phyloP scores from a whole-genome alignment of 495 filamentous ascomycete genomes.

The Thermothielavioides terrestris region DNA sequence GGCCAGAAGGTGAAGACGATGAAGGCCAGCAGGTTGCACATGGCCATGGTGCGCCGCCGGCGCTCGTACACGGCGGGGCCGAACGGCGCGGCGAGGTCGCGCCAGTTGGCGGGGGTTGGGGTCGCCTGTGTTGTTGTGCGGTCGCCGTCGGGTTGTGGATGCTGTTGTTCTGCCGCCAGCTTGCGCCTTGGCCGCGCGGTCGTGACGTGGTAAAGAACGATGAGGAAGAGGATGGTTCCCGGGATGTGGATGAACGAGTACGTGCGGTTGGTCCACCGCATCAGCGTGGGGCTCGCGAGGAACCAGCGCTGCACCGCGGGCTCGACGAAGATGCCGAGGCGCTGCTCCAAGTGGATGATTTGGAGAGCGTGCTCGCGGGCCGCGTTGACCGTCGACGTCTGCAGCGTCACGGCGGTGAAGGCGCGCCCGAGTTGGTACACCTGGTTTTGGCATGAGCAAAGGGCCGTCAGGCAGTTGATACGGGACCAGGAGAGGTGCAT shows the following conservation, averaged over 20 bases:
- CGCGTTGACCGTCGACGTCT: slow-evolving; percentile 44
- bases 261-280: slow-evolving; percentile 47
- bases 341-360: slow-evolving; percentile 49
- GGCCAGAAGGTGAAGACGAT: slow-evolving; percentile 70
- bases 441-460: slow-evolving; percentile 2
- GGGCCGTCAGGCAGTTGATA: background rate
- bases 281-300: slow-evolving; percentile 26
- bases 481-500: background rate
- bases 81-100: slow-evolving; percentile 36
- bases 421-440: slow-evolving; percentile 31
- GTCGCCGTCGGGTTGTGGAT: too few species aligned
- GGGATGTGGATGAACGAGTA: slow-evolving; percentile 82
- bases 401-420: slow-evolving; percentile 50
- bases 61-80: slow-evolving; percentile 23
- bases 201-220: slow-evolving; percentile 60
- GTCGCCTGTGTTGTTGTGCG: too few species aligned
- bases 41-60: slow-evolving; percentile 55
- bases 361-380: slow-evolving; percentile 47
- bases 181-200: slow-evolving; percentile 39
- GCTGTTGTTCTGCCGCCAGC: slow-evolving; percentile 29
- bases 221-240: slow-evolving; percentile 60
- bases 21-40: slow-evolving; percentile 71
- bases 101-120: slow-evolving; percentile 33
- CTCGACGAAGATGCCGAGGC: slow-evolving; percentile 56
- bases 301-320: slow-evolving; percentile 52